A percentile compares a stretch with the other conserved stretches of the same genome.
Conservation (phyloP, 2,329 filamentous ascomycete species). For the Fusarium irregulare region DNA sequence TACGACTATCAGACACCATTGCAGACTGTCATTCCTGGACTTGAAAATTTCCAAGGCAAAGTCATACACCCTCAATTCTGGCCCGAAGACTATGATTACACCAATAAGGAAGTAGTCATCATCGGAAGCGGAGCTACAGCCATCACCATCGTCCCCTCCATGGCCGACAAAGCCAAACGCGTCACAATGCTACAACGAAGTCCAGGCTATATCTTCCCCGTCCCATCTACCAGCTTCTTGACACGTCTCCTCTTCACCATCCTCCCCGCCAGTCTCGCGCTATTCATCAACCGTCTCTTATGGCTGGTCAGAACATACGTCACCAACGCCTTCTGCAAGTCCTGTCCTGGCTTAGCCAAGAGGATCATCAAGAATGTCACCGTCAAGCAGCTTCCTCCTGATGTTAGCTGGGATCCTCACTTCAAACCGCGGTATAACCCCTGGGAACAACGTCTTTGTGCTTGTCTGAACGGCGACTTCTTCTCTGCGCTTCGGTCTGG, state of each 20-base stretch:
- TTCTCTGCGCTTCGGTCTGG: conserved; percentile 54
- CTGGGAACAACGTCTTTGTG: conserved; percentile 77
- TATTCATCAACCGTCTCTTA: conserved; percentile 59
- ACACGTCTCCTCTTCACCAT: conserved; percentile 52
- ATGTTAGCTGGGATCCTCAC: conserved; percentile 63
- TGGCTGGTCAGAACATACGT: conserved; percentile 58
- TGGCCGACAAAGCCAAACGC: conserved; percentile 66
- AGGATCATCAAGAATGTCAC: conserved; percentile 57
- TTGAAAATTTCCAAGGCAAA: conserved; percentile 53
- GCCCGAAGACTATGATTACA: conserved; percentile 74
- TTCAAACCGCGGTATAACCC: conserved; percentile 67
- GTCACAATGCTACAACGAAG: conserved; percentile 78
- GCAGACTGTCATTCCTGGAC: conserved; percentile 59
- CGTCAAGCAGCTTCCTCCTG: conserved; percentile 58
- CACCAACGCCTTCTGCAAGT: conserved; percentile 60
- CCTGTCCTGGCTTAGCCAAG: conserved; percentile 59
- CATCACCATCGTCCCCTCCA: conserved; percentile 71
- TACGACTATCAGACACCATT: conserved; percentile 75
- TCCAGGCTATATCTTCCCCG: conserved; percentile 69
- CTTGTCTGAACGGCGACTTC: conserved; percentile 61
- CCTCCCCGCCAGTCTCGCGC: conserved; percentile 57
- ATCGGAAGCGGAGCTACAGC: conserved; percentile 77
- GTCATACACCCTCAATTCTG: conserved; percentile 80
- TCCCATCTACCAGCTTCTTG: conserved; percentile 58
- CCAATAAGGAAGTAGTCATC: conserved; percentile 71